Evolutionary conservation across 1,139 yeast genomes (phyloP).

Genomic region (Scheffersomyces quercinus): DNA sequence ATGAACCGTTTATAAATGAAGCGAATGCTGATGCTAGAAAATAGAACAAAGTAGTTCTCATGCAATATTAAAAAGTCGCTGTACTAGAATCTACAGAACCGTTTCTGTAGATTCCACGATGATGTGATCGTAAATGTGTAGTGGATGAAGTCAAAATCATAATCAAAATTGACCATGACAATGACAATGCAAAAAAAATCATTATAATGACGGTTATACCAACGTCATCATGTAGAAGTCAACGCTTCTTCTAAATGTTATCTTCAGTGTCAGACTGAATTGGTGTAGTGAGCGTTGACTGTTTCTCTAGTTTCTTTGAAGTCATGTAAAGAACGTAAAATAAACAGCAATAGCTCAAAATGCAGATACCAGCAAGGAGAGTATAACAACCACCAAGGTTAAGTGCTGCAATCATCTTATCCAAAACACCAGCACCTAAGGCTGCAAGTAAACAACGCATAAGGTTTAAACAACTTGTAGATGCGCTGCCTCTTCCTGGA

Average conservation of each 20-base stretch:
- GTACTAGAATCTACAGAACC: no score
- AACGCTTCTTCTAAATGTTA: not conserved
- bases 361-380: conserved; percentile 30
- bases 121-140: no score
- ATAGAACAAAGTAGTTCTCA: no score
- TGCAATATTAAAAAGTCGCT: no score
- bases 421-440: conserved; percentile 31
- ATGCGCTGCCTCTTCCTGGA: conserved; percentile 35
- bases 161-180: no score
- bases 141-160: no score
- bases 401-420: conserved; percentile 28
- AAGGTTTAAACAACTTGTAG: conserved; percentile 39
- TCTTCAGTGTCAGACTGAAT: not conserved
- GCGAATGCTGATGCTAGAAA: no score
- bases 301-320: not conserved
- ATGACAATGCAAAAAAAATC: no score
- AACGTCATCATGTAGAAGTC: no score
- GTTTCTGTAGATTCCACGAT: no score
- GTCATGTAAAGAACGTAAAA: not conserved
- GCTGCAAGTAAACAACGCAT: conserved; percentile 41
- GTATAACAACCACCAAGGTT: conserved; percentile 41
- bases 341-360: conserved; percentile 5
- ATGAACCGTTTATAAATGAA: no score
- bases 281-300: not conserved
- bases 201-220: no score